These are phyloP conservation scores for Cryptococcus sp. DNA, from an alignment of 1,284 basidiomycete species.

Conservation along the genomic window DNA sequence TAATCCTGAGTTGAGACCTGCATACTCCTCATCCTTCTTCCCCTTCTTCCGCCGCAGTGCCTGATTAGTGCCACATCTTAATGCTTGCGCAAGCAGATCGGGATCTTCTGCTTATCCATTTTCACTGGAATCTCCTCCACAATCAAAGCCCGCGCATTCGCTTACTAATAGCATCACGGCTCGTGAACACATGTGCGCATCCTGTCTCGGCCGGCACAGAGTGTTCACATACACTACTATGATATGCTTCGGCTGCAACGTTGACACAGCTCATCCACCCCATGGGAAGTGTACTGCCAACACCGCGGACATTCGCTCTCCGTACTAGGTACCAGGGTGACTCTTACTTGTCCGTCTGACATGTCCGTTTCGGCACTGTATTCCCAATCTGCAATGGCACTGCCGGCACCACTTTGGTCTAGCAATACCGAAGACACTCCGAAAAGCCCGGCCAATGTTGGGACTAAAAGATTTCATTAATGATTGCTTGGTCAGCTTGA, in stretches of 20 bases:
- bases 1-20: too few relatives aligned
- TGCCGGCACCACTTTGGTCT: neutral
- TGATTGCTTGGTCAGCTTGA: neutral
- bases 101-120: too few relatives aligned
- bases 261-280: conserved; percentile 61
- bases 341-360: conserved; percentile 1
- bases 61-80: too few relatives aligned
- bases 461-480: neutral
- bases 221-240: neutral
- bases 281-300: conserved; percentile 66
- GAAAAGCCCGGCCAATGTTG: neutral
- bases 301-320: conserved; percentile 71
- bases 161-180: too few relatives aligned
- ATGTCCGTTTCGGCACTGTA: conserved; percentile 50
- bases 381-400: conserved; percentile 44
- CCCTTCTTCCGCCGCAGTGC: too few relatives aligned
- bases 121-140: too few relatives aligned
- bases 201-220: too few relatives aligned
- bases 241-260: conserved; percentile 57
- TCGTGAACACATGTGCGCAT: too few relatives aligned
- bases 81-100: too few relatives aligned
- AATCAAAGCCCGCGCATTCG: too few relatives aligned
- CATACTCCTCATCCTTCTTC: too few relatives aligned
- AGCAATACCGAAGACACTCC: neutral
- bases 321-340: conserved; percentile 48